Evolutionary conservation across 2,329 filamentous ascomycete species (phyloP).

Genomic region (Xylaria digitata): DNA sequence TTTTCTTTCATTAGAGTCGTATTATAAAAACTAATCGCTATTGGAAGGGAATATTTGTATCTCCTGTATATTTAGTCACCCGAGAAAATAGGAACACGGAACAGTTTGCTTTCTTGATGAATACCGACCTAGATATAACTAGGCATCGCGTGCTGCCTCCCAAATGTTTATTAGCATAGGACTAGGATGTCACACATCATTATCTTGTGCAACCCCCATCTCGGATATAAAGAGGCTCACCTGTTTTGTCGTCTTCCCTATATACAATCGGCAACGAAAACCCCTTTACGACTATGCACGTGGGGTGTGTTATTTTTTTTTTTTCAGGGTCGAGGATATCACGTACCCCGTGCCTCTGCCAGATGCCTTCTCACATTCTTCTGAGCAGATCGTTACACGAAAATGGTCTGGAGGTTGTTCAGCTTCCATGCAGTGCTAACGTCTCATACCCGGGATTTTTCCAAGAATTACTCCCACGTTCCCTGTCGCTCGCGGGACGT

Average conservation of each 20-base stretch:
- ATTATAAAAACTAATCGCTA: not conserved
- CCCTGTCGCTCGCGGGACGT: not conserved
- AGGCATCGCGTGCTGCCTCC: not conserved
- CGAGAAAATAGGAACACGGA: not conserved
- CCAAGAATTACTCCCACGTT: not conserved
- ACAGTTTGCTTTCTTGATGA: not conserved
- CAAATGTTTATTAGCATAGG: not conserved
- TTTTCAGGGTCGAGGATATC: not conserved
- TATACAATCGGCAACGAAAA: not conserved
- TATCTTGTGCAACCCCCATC: not conserved
- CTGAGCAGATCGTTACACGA: not conserved
- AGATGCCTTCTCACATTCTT: not conserved
- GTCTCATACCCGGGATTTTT: not conserved
- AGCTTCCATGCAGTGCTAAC: conserved; percentile 13
- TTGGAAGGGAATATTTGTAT: not conserved
- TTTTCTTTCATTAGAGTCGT: not conserved
- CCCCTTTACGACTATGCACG: not conserved
- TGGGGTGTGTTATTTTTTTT: not conserved
- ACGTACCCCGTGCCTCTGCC: not conserved
- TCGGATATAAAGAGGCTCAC: not conserved
- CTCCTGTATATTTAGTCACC: not conserved
- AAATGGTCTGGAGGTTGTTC: not conserved
- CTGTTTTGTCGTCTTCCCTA: not conserved
- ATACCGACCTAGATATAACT: not conserved
- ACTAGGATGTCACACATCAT: not conserved